These are phyloP conservation scores for Globisporangium camurandrum DNA, from an alignment of 352 stramenopile genomes.

Conservation along the genomic window DNA sequence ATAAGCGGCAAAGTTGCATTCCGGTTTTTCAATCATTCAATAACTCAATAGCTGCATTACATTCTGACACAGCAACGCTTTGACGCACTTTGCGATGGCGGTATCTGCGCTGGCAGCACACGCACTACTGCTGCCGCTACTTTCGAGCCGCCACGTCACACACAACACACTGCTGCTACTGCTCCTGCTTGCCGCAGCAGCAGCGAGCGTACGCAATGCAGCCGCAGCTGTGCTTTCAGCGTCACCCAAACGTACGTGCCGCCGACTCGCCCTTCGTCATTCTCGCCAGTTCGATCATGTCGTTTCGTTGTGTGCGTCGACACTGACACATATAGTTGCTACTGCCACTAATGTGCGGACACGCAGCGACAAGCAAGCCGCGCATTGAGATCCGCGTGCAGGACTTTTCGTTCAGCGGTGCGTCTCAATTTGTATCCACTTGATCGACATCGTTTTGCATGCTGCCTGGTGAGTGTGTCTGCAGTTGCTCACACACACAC, in stretches of 20 bases:
- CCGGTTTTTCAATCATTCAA: too few species aligned
- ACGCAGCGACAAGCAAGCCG: slow-evolving; percentile 15
- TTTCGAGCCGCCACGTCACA: too few species aligned
- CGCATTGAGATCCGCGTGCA: slow-evolving; percentile 8
- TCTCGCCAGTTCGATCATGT: background rate
- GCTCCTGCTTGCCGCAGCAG: slow-evolving; percentile 16
- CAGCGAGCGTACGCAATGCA: slow-evolving; percentile 16
- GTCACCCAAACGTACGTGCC: slow-evolving; percentile 9
- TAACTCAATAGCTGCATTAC: too few species aligned
- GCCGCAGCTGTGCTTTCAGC: slow-evolving; percentile 4
- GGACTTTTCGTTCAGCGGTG: slow-evolving; percentile 16
- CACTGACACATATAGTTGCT: background rate
- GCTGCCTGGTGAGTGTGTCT: background rate
- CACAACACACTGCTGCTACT: slow-evolving; percentile 22
- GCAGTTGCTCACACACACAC: slow-evolving; percentile 8
- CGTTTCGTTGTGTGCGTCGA: background rate
- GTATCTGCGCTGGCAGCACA: too few species aligned
- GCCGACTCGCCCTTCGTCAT: background rate
- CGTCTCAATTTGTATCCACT: background rate
- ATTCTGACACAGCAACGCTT: too few species aligned
- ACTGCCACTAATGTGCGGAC: background rate
- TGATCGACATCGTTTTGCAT: too few species aligned
- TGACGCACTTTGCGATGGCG: too few species aligned
- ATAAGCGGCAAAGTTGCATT: too few species aligned
- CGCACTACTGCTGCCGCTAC: too few species aligned